Conservation (phyloP, 2,329 filamentous ascomycete species). For the Fusarium metavorans region DNA sequence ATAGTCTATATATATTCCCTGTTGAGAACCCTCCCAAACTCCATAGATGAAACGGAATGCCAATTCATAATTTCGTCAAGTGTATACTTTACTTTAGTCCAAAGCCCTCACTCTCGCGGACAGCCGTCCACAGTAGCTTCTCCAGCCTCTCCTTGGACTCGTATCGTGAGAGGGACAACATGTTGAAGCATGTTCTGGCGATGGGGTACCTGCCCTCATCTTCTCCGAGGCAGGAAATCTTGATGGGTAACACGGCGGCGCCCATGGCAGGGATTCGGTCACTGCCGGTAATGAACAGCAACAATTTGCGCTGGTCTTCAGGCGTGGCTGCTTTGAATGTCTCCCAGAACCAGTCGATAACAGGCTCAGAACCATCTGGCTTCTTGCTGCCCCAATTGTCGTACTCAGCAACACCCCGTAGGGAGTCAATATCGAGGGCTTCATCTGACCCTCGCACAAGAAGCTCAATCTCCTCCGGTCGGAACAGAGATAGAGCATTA, state of each 20-base stretch:
- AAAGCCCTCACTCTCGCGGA: constrained; percentile 93
- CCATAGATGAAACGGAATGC: constrained; percentile 29
- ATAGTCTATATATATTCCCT: constrained; percentile 29
- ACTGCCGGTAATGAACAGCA: constrained; percentile 90
- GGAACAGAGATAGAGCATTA: constrained; percentile 87
- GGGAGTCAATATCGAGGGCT: constrained; percentile 79
- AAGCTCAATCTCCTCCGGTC: constrained; percentile 91
- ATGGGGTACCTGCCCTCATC: constrained; percentile 83
- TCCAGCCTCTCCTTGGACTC: constrained; percentile 74
- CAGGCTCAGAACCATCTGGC: constrained; percentile 71
- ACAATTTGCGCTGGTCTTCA: constrained; percentile 78
- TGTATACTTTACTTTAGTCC: constrained; percentile 75
- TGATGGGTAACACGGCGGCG: constrained; percentile 81
- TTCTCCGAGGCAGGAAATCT: constrained; percentile 79
- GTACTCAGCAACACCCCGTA: constrained; percentile 83
- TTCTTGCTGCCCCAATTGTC: constrained; percentile 78
- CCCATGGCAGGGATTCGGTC: constrained; percentile 92
- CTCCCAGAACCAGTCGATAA: constrained; percentile 90
- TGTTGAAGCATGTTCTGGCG: constrained; percentile 92
- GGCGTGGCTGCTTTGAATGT: constrained; percentile 76
- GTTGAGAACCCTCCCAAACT: constrained; percentile 26
- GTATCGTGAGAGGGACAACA: constrained; percentile 82
- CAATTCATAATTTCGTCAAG: constrained; percentile 35
- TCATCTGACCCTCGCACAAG: constrained; percentile 89
- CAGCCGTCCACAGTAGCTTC: constrained; percentile 82